phyloP scores from a whole-genome alignment of 2,329 filamentous ascomycete species.

The Bipolaris gigantea region DNA sequence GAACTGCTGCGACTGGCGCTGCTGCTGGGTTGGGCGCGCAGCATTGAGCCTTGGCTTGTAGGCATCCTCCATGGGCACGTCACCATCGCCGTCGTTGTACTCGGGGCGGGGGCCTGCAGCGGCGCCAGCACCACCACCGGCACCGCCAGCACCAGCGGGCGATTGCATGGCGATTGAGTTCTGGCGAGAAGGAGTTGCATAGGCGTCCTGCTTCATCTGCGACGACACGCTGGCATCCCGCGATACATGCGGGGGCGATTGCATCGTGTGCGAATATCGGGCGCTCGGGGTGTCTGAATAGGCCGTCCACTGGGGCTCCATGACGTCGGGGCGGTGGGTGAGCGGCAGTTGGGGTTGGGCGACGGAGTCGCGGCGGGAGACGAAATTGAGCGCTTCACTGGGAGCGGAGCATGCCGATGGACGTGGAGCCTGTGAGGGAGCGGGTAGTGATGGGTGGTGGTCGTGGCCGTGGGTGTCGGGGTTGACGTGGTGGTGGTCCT shows the following conservation, averaged over 20 bases:
- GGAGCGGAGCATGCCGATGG: slow-evolving; percentile 42
- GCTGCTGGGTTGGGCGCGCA: slow-evolving; percentile 68
- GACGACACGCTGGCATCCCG: slow-evolving; percentile 36
- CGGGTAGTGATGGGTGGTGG: not conserved
- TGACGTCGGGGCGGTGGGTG: slow-evolving; percentile 21
- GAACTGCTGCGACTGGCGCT: slow-evolving; percentile 75
- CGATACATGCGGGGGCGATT: slow-evolving; percentile 38
- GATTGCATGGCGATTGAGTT: slow-evolving; percentile 44
- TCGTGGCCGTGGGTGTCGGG: not conserved
- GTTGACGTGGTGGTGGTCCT: not conserved
- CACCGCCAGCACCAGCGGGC: slow-evolving; percentile 18
- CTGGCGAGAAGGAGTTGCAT: slow-evolving; percentile 41
- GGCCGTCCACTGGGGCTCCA: slow-evolving; percentile 46
- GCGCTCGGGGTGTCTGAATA: slow-evolving; percentile 40
- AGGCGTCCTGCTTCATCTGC: slow-evolving; percentile 43
- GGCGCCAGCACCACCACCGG: slow-evolving; percentile 7
- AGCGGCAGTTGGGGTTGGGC: slow-evolving; percentile 15
- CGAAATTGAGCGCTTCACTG: slow-evolving; percentile 37
- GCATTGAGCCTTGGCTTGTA: slow-evolving; percentile 13
- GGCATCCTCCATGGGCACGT: slow-evolving; percentile 14
- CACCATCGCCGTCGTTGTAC: slow-evolving; percentile 48
- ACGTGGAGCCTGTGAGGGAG: slow-evolving; percentile 12
- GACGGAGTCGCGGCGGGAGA: slow-evolving; percentile 38
- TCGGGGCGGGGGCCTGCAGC: slow-evolving; percentile 35
- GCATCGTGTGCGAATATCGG: slow-evolving; percentile 44